Evolutionary conservation across 257 asterid genomes (phyloP), one percentile per base, ranked within the genome.

Genomic region (Rauvolfia tetraphylla): DNA sequence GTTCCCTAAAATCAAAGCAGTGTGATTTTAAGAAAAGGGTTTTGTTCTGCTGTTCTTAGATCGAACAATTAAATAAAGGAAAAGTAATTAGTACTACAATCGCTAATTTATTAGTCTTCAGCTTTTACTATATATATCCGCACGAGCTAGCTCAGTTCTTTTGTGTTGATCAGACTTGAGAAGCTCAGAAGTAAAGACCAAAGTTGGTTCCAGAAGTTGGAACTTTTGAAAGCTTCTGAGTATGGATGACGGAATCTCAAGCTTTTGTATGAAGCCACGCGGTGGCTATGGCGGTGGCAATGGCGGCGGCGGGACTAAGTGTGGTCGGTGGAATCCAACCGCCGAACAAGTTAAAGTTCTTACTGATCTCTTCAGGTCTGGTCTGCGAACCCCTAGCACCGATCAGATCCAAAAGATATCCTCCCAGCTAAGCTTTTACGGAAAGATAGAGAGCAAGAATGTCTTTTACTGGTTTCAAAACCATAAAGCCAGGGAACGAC

Each of bases 281-380:
- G 79, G 86, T 5, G 84, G 85, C 4, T 76, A 79, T 1, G 87
- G 87, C 5, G 79, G 84, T 22, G 81, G 80, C 20, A 3, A 7
- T 6, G 85, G 82, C 0, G 84, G 91, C 5, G 85, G 90, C 38
- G 98, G 94, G 66, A 86, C 88, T 13, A 91, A 93, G 88, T 93
- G 97, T 73, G 98, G 97, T 81, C 86, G 97, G 83, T 93, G 97
- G 98, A 93, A 92, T 76, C 98, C 98, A 65, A 93, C 98, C 0
- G 79, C 79, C 0, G 98, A 93, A 71, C 98, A 93, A 69, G 96
- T 92, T 3, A 89, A 92, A 83, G 97, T 92, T 66, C 92, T 93
- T 53, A 93, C 97, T 11, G 97, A 93, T 34, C 87, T 93, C 67
- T 93, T 93, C 89, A 68, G 92, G 83, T 87, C 97, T 0, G 97